Percentiles rank a stretch among this genome's conserved stretches.
Conservation (phyloP, 2,329 filamentous ascomycete species). For the Penicillium psychrosexuale region DNA sequence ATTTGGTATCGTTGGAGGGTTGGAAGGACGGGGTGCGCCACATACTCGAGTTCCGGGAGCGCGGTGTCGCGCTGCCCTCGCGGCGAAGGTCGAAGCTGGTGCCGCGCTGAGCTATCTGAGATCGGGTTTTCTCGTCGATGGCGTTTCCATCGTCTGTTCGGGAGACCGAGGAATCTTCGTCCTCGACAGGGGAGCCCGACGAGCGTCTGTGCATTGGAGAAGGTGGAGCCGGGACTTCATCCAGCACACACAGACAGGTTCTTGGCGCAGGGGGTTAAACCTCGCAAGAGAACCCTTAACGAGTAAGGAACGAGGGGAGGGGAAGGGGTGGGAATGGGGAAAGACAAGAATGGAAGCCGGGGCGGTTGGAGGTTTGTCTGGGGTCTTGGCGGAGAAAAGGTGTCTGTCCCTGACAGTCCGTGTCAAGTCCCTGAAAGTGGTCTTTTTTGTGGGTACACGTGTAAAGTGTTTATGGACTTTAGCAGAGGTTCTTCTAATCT, state of each 20-base stretch:
- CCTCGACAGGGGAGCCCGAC: conserved; percentile 44
- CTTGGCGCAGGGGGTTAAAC: conserved; percentile 23
- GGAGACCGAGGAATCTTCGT: conserved; percentile 36
- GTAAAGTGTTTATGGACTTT: background rate
- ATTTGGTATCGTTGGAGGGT: conserved; percentile 28
- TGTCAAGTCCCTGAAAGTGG: background rate
- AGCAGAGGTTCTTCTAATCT: background rate
- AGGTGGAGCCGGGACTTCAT: conserved; percentile 35
- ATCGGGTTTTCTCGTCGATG: conserved; percentile 33
- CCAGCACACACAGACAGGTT: conserved; percentile 29
- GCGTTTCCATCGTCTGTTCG: conserved; percentile 36
- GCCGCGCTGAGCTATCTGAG: conserved; percentile 37
- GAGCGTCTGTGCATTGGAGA: conserved; percentile 47
- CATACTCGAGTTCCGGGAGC: conserved; percentile 39
- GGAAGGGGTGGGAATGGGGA: conserved; percentile 2
- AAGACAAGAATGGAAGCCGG: conserved; percentile 8
- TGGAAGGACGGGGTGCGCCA: conserved; percentile 36
- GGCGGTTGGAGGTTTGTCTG: conserved; percentile 10
- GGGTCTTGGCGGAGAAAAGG: conserved; percentile 17
- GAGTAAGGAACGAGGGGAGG: conserved; percentile 12
- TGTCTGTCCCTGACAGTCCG: background rate
- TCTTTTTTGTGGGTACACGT: conserved; percentile 1
- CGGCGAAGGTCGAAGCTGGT: conserved; percentile 37
- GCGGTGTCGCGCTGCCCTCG: conserved; percentile 37
- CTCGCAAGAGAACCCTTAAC: conserved; percentile 17